Conservation (phyloP, 345 rosid genomes). For the Aethionema arabicum region DNA sequence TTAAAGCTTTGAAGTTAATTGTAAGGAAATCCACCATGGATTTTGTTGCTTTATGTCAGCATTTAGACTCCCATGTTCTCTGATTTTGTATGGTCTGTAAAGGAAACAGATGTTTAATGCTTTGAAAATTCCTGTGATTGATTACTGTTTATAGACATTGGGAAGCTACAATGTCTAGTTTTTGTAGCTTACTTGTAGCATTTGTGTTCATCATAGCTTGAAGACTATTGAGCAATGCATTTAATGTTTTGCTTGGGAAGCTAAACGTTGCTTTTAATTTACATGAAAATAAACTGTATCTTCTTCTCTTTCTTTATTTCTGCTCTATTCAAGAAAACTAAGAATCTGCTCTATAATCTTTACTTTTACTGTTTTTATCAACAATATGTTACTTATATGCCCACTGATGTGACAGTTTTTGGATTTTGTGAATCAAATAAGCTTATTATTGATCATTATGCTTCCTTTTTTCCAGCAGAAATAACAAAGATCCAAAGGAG, state of each 20-base stretch:
- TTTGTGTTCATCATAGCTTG: constrained; percentile 32
- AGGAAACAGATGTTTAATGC: constrained; percentile 2
- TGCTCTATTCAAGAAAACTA: constrained; percentile 21
- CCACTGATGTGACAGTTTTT: neutral
- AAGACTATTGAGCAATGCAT: constrained; percentile 23
- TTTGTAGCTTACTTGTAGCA: neutral
- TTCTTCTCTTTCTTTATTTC: neutral
- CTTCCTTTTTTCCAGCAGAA: constrained; percentile 19
- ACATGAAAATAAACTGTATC: neutral
- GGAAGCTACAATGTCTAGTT: constrained; percentile 25
- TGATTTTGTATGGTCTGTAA: constrained; percentile 15
- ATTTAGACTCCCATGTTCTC: neutral
- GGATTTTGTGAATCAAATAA: constrained; percentile 10
- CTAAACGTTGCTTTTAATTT: neutral
- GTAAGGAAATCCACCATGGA: neutral
- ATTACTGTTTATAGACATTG: constrained; percentile 23
- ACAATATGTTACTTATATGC: neutral
- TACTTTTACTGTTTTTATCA: neutral
- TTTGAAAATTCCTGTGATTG: constrained; percentile 32
- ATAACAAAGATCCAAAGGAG: constrained; percentile 21
- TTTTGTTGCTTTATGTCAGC: constrained; percentile 3
- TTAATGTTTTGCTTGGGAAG: constrained; percentile 25
- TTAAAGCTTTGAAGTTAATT: too few species aligned
- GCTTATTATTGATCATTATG: constrained; percentile 6
- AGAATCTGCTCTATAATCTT: constrained; percentile 1